A percentile compares a stretch with the other conserved stretches of the same genome.
Conservation (phyloP, 1,284 basidiomycete species). For the Trametes pubescens region DNA sequence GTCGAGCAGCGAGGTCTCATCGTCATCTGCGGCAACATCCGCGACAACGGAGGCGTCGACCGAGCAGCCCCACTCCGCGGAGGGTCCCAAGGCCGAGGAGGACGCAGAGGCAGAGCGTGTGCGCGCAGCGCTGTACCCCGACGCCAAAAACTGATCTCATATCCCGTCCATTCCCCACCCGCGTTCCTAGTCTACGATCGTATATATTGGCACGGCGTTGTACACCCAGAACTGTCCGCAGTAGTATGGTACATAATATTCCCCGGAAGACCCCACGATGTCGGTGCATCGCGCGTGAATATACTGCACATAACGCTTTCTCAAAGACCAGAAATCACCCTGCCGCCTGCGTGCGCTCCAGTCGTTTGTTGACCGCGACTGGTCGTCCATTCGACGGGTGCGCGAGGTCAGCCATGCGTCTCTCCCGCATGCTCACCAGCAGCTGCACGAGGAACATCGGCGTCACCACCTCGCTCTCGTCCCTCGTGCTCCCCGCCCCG, state of each 20-base stretch:
- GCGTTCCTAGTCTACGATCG: not conserved
- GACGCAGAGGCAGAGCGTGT: slow-evolving; percentile 46
- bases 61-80: slow-evolving; percentile 19
- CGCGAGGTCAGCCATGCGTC: slow-evolving; percentile 64
- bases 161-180: too few species aligned
- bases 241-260: slow-evolving; percentile 20
- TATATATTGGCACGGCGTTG: slow-evolving; percentile 28
- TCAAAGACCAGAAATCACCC: slow-evolving; percentile 47
- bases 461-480: slow-evolving; percentile 51
- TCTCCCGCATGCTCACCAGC: slow-evolving; percentile 75
- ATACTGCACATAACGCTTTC: not conserved
- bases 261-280: not conserved
- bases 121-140: slow-evolving; percentile 43
- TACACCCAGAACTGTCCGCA: slow-evolving; percentile 17
- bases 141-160: slow-evolving; percentile 14
- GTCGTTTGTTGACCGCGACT: slow-evolving; percentile 67
- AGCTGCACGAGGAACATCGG: slow-evolving; percentile 61
- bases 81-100: slow-evolving; percentile 36
- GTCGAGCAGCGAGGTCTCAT: slow-evolving; percentile 6
- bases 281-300: not conserved
- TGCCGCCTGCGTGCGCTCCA: slow-evolving; percentile 72
- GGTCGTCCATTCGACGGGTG: slow-evolving; percentile 59
- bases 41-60: slow-evolving; percentile 13
- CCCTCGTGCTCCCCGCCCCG: not conserved
- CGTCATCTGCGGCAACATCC: not conserved